These are phyloP conservation scores for Lizonia empirigonia DNA, from an alignment of 2,329 filamentous ascomycete genomes.

Conservation along the genomic window DNA sequence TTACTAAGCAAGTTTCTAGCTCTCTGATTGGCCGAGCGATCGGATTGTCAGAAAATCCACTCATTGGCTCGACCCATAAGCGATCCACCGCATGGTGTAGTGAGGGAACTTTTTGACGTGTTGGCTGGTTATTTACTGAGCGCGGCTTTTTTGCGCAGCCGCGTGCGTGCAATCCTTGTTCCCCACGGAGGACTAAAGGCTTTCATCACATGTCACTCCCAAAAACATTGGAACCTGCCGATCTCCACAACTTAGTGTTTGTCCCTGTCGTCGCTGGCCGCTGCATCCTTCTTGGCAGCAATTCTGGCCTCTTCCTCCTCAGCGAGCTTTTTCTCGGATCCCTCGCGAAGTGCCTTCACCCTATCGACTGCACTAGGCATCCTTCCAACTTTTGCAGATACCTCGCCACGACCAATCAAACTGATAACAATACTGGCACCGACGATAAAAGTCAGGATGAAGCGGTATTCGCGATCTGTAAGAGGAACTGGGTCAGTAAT, in stretches of 20 bases:
- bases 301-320: conserved; percentile 38
- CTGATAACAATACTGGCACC: conserved; percentile 80
- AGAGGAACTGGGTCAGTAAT: conserved; percentile 48
- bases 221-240: conserved; percentile 14
- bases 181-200: conserved; percentile 1
- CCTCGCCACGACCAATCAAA: conserved; percentile 80
- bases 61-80: no score
- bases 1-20: no score
- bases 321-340: conserved; percentile 36
- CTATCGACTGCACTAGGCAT: conserved; percentile 52
- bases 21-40: no score
- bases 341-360: conserved; percentile 55
- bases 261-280: conserved; percentile 25
- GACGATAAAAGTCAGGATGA: conserved; percentile 88
- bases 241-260: conserved; percentile 12
- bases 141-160: background rate
- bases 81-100: no score
- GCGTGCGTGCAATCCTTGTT: no score
- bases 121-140: no score
- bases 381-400: conserved; percentile 63
- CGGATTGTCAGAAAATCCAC: no score
- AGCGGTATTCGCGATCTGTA: conserved; percentile 77
- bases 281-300: conserved; percentile 34
- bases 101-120: no score
- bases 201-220: conserved; percentile 8